Conservation (phyloP, 805 yeast species). For the Millerozyma acaciae region DNA sequence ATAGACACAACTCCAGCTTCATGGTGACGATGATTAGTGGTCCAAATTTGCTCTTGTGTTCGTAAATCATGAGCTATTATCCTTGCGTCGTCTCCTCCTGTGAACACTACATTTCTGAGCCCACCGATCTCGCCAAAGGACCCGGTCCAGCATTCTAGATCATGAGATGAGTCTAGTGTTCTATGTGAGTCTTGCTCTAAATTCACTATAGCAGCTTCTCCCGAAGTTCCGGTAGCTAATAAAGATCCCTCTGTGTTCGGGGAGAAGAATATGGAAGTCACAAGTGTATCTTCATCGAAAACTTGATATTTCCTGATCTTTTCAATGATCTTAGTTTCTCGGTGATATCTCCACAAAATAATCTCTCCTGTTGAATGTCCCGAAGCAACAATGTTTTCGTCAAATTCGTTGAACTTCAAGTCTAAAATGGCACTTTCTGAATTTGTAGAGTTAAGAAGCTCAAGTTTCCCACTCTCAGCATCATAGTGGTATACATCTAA, state of each 20-base stretch:
- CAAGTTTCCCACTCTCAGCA: constrained; percentile 9
- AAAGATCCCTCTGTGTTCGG: constrained; percentile 36
- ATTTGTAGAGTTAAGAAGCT: constrained; percentile 18
- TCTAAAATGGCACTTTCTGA: constrained; percentile 73
- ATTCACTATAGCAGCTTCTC: constrained; percentile 48
- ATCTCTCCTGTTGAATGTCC: constrained; percentile 83
- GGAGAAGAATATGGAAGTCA: constrained; percentile 64
- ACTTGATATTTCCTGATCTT: constrained; percentile 30
- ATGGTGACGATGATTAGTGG: constrained; percentile 54
- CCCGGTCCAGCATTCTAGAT: constrained; percentile 87
- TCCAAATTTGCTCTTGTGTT: constrained; percentile 37
- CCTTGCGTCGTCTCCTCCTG: constrained; percentile 89
- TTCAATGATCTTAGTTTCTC: constrained; percentile 17
- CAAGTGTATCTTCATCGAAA: constrained; percentile 46
- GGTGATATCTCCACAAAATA: constrained; percentile 51
- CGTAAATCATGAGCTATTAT: constrained; percentile 70
- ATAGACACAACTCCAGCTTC: constrained; percentile 91
- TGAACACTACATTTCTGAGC: constrained; percentile 55
- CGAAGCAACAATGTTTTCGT: constrained; percentile 45
- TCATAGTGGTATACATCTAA: constrained; percentile 38
- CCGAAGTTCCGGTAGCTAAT: constrained; percentile 64
- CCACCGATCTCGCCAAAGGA: constrained; percentile 58
- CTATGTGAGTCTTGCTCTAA: constrained; percentile 13
- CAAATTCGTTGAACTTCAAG: constrained; percentile 60
- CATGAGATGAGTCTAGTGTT: constrained; percentile 46